Conservation (phyloP, 108 stramenopile genomes). For the Pseudonitzschia multiseries region DNA sequence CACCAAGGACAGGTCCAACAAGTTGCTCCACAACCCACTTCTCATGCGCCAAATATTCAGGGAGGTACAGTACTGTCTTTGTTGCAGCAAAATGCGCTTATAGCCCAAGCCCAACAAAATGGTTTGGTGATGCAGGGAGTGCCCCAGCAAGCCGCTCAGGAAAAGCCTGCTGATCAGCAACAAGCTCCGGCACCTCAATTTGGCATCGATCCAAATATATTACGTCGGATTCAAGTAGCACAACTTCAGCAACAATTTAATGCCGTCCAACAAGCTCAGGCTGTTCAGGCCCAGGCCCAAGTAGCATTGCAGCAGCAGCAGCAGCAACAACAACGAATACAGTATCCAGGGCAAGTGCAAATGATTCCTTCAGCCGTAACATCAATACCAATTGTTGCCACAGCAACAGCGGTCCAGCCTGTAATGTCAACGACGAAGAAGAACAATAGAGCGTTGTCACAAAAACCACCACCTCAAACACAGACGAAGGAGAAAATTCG, state of each 20-base stretch:
- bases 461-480: slow-evolving; percentile 18
- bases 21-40: slow-evolving; percentile 23
- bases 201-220: slow-evolving; percentile 38
- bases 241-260: slow-evolving; percentile 43
- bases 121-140: slow-evolving; percentile 22
- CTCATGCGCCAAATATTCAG: slow-evolving; percentile 14
- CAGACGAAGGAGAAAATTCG: slow-evolving; percentile 13
- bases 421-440: slow-evolving; percentile 5
- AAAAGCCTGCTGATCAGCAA: slow-evolving; percentile 16
- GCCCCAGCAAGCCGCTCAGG: slow-evolving; percentile 18
- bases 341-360: slow-evolving; percentile 33
- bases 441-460: neutral
- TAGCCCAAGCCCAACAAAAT: slow-evolving; percentile 35
- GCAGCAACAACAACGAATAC: slow-evolving; percentile 35
- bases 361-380: slow-evolving; percentile 11
- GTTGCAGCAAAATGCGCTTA: slow-evolving; percentile 29
- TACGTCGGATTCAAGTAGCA: slow-evolving; percentile 42
- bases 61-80: slow-evolving; percentile 23
- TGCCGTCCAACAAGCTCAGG: slow-evolving; percentile 33
- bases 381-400: slow-evolving; percentile 5
- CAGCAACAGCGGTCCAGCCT: slow-evolving; percentile 10
- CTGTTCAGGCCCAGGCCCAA: slow-evolving; percentile 11
- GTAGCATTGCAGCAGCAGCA: slow-evolving; percentile 19
- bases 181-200: slow-evolving; percentile 23
- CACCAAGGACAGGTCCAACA: slow-evolving; percentile 20